A percentile compares a stretch with the other conserved stretches of the same genome.
These are phyloP conservation scores for Candida taoyuanica DNA, from an alignment of 805 yeast species.

Conservation along the genomic window DNA sequence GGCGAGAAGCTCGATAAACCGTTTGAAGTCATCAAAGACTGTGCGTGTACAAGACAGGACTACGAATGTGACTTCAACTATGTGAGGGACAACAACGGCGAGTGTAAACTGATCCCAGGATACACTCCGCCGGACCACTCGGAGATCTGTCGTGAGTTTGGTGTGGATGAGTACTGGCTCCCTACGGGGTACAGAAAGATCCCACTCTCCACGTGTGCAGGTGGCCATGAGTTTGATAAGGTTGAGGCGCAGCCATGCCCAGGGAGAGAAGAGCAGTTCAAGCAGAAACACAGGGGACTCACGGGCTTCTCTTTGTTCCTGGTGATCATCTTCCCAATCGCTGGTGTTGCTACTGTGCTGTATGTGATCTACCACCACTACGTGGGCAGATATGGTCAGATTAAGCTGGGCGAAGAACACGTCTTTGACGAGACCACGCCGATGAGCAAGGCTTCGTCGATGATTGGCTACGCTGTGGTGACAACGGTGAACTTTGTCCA, in stretches of 20 bases:
- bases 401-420: conserved; percentile 75
- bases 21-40: conserved; percentile 53
- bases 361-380: conserved; percentile 80
- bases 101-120: conserved; percentile 82
- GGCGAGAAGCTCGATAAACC: conserved; percentile 56
- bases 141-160: conserved; percentile 53
- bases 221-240: conserved; percentile 69
- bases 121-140: conserved; percentile 59
- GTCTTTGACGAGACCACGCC: conserved; percentile 58
- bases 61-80: conserved; percentile 93
- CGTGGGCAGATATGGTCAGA: conserved; percentile 79
- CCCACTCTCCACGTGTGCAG: conserved; percentile 80
- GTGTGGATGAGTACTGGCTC: conserved; percentile 66
- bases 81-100: conserved; percentile 65
- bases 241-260: conserved; percentile 76
- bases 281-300: conserved; percentile 47
- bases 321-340: conserved; percentile 53
- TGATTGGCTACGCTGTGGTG: conserved; percentile 31
- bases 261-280: conserved; percentile 68
- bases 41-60: conserved; percentile 82
- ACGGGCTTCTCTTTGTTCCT: conserved; percentile 49
- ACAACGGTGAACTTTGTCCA: conserved; percentile 22
- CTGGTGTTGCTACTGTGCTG: conserved; percentile 46
- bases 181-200: conserved; percentile 91
- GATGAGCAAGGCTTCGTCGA: conserved; percentile 42